Conservation (phyloP, 2,329 filamentous ascomycete species). For the Xylariales sp. region DNA sequence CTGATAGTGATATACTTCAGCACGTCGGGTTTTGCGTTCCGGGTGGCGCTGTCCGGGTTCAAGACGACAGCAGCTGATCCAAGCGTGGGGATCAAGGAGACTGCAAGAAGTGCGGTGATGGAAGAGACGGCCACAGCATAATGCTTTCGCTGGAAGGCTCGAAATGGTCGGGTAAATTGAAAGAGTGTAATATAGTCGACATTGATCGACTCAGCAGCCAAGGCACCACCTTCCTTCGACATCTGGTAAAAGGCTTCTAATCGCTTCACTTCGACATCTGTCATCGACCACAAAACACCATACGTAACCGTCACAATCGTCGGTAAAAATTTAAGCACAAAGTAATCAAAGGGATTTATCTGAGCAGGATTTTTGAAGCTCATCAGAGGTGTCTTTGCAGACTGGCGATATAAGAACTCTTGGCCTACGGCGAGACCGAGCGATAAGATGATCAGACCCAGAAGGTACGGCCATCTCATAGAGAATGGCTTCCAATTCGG, state of each 20-base stretch:
- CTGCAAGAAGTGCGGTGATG: slow-evolving; percentile 58
- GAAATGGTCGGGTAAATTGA: slow-evolving; percentile 60
- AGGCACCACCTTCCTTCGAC: slow-evolving; percentile 54
- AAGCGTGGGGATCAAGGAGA: slow-evolving; percentile 65
- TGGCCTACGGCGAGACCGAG: slow-evolving; percentile 44
- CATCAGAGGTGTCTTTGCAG: slow-evolving; percentile 38
- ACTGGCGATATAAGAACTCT: slow-evolving; percentile 52
- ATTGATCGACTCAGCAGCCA: slow-evolving; percentile 64
- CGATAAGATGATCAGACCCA: slow-evolving; percentile 49
- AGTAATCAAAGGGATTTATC: slow-evolving; percentile 49
- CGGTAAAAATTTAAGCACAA: slow-evolving; percentile 60
- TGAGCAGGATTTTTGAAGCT: slow-evolving; percentile 45
- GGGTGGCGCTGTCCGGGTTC: slow-evolving; percentile 42
- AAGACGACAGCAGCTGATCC: slow-evolving; percentile 60
- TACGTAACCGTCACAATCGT: slow-evolving; percentile 58
- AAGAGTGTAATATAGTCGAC: slow-evolving; percentile 70
- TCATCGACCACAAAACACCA: slow-evolving; percentile 62
- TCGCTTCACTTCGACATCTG: slow-evolving; percentile 63
- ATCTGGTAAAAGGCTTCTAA: slow-evolving; percentile 64
- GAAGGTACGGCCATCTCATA: slow-evolving; percentile 60
- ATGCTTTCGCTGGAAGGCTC: slow-evolving; percentile 58
- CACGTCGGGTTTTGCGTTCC: slow-evolving; percentile 33
- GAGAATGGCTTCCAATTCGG: slow-evolving; percentile 64
- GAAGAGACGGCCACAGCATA: slow-evolving; percentile 67
- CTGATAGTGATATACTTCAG: slow-evolving; percentile 54